Percentiles rank a stretch among this genome's conserved stretches.
These are phyloP conservation scores for Botrytis cinerea DNA, from an alignment of 2,329 filamentous ascomycete species.

Conservation along the genomic window DNA sequence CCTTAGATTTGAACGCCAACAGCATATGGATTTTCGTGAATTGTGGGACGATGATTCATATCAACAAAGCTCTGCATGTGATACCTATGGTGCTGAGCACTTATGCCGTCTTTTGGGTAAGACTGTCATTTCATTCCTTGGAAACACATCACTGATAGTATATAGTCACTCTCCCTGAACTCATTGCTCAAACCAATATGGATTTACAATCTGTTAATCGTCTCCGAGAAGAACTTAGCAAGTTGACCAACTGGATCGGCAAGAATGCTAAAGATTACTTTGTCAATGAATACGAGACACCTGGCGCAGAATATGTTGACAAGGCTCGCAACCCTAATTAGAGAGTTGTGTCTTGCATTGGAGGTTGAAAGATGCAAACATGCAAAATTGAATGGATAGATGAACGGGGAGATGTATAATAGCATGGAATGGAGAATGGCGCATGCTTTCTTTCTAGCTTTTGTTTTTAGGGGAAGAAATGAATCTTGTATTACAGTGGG, in stretches of 20 bases:
- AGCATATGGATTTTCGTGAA: slow-evolving; percentile 78
- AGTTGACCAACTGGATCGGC: slow-evolving; percentile 82
- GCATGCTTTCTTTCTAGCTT: slow-evolving; percentile 27
- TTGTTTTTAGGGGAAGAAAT: not conserved
- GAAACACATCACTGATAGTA: slow-evolving; percentile 44
- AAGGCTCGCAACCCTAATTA: slow-evolving; percentile 49
- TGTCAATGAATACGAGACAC: slow-evolving; percentile 71
- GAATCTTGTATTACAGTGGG: not conserved
- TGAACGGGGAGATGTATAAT: slow-evolving; percentile 15
- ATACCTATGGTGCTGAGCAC: slow-evolving; percentile 93
- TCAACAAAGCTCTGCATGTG: slow-evolving; percentile 69
- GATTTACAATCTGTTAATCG: slow-evolving; percentile 86
- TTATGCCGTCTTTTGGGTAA: slow-evolving; percentile 84
- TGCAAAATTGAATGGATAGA: not conserved
- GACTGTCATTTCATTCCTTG: slow-evolving; percentile 33
- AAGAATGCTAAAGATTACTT: slow-evolving; percentile 74
- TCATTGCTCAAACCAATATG: slow-evolving; percentile 98
- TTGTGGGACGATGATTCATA: slow-evolving; percentile 64
- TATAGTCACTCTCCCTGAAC: slow-evolving; percentile 83
- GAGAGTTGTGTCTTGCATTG: slow-evolving; percentile 15
- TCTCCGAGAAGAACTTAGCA: slow-evolving; percentile 83
- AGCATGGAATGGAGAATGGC: slow-evolving; percentile 35
- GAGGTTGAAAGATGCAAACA: not conserved
- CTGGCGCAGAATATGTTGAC: slow-evolving; percentile 70
- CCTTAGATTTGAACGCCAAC: slow-evolving; percentile 81